Base-by-base conservation (phyloP, 495 filamentous ascomycete genomes). In the Penicillium lagena region DNA sequence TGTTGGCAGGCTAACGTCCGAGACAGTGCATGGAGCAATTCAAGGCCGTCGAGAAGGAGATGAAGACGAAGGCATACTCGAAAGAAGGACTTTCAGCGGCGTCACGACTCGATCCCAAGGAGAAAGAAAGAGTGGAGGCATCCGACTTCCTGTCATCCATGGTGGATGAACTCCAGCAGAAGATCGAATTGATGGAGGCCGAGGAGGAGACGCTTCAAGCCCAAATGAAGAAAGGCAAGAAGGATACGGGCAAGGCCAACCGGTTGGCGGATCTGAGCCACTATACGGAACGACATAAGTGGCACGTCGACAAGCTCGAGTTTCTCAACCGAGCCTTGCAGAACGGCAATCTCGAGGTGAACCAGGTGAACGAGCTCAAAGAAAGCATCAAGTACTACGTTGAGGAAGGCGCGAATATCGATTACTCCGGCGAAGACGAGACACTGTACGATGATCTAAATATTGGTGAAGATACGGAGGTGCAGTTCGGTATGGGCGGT, bases 41-140 rank as follows among this genome's bases (percentile, higher is more conserved):
- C 80, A 98, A 98, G 75, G 90, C 89, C 17, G 93, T 98, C n/a
- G 93, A 98, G 70, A 98, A 98, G 73, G 93, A 96, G 64, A 97
- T 98, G 91, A 98, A 98, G 72, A 98, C 93, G 38, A 98, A 98
- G 68, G 91, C 93, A 45, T 98, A 95, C 65, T 97, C 94, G 33
- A 97, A 98, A 76, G 94, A 96, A 67, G 93, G 93, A 31, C 68
- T 98, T 37, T 88, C 85, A 35, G 85, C 89, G 37, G 89, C 89
- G 2, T 85, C 89, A 37, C 90, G 95, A 63, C 75, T 97, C 35
- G 93, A 98, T 68, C 93, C 93, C 2, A 93, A 85, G 58, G 91
- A 96, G 59, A 87, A 91, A 62, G 90, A 93, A 59, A 95, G 95
- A 66, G 66, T 83, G 38, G 91, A 97, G 50, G 71, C 83, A 13